Conservation (phyloP, 148 eudicot genomes). For the Vaccinium corymbosum region DNA sequence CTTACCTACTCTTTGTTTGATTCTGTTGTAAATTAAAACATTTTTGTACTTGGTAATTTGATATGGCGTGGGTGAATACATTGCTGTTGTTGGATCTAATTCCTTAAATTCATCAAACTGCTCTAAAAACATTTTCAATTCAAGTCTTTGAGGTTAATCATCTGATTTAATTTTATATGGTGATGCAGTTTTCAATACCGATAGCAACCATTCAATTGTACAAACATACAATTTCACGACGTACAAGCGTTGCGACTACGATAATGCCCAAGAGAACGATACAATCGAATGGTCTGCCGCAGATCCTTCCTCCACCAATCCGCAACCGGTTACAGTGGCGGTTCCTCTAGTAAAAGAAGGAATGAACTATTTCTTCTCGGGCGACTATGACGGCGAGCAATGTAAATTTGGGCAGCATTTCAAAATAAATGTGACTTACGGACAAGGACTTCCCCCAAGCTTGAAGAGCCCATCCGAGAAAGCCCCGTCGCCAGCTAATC, state of each 20-base stretch:
- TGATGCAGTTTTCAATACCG: constrained; percentile 76
- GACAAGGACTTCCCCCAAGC: constrained; percentile 67
- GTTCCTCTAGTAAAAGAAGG: constrained; percentile 72
- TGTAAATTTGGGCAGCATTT: constrained; percentile 65
- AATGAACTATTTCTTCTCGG: constrained; percentile 68
- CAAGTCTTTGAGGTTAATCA: background rate
- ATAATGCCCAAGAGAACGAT: constrained; percentile 40
- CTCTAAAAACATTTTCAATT: background rate
- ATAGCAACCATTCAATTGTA: constrained; percentile 68
- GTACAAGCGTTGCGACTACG: constrained; percentile 55
- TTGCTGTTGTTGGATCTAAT: background rate
- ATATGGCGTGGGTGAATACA: background rate
- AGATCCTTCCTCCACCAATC: constrained; percentile 57
- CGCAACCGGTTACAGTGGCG: constrained; percentile 34
- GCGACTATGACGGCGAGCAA: constrained; percentile 88
- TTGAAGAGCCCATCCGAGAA: constrained; percentile 35
- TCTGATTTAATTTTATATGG: background rate
- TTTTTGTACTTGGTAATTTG: background rate
- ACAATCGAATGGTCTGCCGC: constrained; percentile 45
- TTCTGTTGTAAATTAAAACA: background rate
- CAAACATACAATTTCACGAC: constrained; percentile 66
- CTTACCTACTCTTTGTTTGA: too few species aligned
- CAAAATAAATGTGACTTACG: constrained; percentile 62
- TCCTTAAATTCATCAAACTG: background rate
- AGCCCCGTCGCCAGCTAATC: constrained; percentile 44